Base-by-base conservation (phyloP, 495 filamentous ascomycete genomes). In the Penicillium roqueforti region DNA sequence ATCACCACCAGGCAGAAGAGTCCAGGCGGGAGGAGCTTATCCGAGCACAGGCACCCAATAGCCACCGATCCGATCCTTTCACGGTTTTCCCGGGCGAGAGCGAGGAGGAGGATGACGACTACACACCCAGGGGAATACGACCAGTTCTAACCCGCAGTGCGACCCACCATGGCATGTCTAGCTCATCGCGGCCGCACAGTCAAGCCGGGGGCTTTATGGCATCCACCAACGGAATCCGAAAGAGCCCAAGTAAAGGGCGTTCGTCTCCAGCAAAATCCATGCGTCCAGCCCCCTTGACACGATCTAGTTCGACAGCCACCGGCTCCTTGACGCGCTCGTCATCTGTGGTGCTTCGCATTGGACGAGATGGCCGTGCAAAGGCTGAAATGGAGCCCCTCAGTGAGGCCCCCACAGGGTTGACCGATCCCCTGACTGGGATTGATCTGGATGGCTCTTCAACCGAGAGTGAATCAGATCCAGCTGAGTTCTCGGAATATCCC, bases 271-370 rank as follows among this genome's bases (percentile, higher is more conserved):
- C 64, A 32, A 77, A 77, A 38, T 46, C 59, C 6, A 49, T 69
- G 25, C 68, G 75, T 22, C 62, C 69, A 22, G 43, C 48, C 4
- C 63, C 63, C 18, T 51, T 75, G 16, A 49, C 58, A 10, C 61
- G 73, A 16, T 58, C 72, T 0, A 68, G 60, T 51, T 75, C 73
- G 3, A 46, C 63, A 22, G 66, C 71, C 20, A 54, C 64, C 1
- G 44, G 61, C 9, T 29, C 71, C 39, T 71, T 73, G 10, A 61
- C 58, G 46, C 72, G 72, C 2, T 73, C 75, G 1, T 66, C 66
- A 20, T 76, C 75, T 4, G 82, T 90, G 4, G 83, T 82, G 31
- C 83, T 92, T 49, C 84, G 76, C 10, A 88, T 92, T 58, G 87
- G 88, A 61, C 76, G 80, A 32, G 83, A 83, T 59, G 87, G 88